Conservation (phyloP, 2,329 filamentous ascomycete species). For the Neofusicoccum umdonicola region DNA sequence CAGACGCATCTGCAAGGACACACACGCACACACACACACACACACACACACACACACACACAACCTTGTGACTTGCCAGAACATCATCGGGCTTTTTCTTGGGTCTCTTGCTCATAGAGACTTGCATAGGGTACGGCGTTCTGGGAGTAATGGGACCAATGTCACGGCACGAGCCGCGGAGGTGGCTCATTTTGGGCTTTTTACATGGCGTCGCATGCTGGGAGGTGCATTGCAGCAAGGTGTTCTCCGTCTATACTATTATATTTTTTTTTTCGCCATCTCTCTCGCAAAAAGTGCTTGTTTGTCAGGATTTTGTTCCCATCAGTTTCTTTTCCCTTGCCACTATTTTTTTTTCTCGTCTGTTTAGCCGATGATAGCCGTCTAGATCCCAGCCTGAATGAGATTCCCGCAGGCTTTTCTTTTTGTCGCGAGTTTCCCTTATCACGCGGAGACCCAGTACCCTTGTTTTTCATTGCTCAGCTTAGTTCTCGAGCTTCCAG, state of each 20-base stretch:
- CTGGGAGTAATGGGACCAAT: slow-evolving; percentile 17
- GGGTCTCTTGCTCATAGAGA: slow-evolving; percentile 17
- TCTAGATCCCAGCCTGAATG: slow-evolving; percentile 19
- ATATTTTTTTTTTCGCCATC: slow-evolving; percentile 8
- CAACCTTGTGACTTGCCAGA: slow-evolving; percentile 5
- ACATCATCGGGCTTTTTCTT: slow-evolving; percentile 16
- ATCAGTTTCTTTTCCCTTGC: slow-evolving; percentile 3
- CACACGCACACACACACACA: neutral
- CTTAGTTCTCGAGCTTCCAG: slow-evolving; percentile 1
- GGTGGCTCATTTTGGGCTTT: slow-evolving; percentile 16
- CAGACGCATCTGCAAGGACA: slow-evolving; percentile 5
- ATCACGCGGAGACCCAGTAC: slow-evolving; percentile 4
- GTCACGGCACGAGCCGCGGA: slow-evolving; percentile 18
- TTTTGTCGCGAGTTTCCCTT: neutral
- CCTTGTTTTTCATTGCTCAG: neutral
- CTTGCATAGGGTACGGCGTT: slow-evolving; percentile 18
- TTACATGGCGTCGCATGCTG: slow-evolving; percentile 18
- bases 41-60: neutral
- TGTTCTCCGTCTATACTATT: slow-evolving; percentile 17
- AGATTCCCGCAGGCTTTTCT: slow-evolving; percentile 16
- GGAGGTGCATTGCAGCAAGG: slow-evolving; percentile 18
- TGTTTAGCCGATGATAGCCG: slow-evolving; percentile 17
- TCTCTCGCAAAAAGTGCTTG: slow-evolving; percentile 16
- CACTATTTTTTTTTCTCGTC: neutral
- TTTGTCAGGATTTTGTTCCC: neutral